A percentile compares a stretch with the other conserved stretches of the same genome.
These are phyloP conservation scores for Fonsecaea erecta DNA, from an alignment of 2,329 filamentous ascomycete species.

Conservation along the genomic window DNA sequence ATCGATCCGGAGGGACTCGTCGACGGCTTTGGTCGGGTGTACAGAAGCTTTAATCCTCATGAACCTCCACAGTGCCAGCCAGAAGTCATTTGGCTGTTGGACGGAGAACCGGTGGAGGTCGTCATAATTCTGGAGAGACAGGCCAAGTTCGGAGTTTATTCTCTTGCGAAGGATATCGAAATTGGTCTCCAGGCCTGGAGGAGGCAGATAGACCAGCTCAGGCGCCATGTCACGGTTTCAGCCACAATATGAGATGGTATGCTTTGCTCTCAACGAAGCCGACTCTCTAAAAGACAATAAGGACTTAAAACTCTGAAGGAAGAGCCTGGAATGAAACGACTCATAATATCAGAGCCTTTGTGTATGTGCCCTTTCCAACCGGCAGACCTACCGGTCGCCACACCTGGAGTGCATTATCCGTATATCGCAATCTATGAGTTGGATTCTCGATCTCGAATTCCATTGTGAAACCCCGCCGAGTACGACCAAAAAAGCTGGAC, in stretches of 20 bases:
- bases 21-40: slow-evolving; percentile 44
- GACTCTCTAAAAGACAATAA: not conserved
- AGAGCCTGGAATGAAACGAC: not conserved
- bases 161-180: slow-evolving; percentile 5
- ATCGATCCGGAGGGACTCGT: slow-evolving; percentile 44
- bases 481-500: not conserved
- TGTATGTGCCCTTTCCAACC: not conserved
- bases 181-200: slow-evolving; percentile 3
- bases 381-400: not conserved
- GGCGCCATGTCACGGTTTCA: not conserved
- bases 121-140: slow-evolving; percentile 34
- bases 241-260: not conserved
- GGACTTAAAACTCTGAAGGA: not conserved
- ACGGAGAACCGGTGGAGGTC: slow-evolving; percentile 49
- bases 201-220: slow-evolving; percentile 1
- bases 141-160: not conserved
- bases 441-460: not conserved
- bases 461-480: not conserved
- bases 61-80: slow-evolving; percentile 47
- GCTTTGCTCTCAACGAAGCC: not conserved
- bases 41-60: slow-evolving; percentile 42
- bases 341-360: not conserved
- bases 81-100: slow-evolving; percentile 47
- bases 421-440: not conserved
- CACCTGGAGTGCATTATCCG: not conserved